Evolutionary conservation across 352 stramenopile species (phyloP), one percentile per base, ranked within the genome.

Genomic region (Achlya hypogyna): DNA sequence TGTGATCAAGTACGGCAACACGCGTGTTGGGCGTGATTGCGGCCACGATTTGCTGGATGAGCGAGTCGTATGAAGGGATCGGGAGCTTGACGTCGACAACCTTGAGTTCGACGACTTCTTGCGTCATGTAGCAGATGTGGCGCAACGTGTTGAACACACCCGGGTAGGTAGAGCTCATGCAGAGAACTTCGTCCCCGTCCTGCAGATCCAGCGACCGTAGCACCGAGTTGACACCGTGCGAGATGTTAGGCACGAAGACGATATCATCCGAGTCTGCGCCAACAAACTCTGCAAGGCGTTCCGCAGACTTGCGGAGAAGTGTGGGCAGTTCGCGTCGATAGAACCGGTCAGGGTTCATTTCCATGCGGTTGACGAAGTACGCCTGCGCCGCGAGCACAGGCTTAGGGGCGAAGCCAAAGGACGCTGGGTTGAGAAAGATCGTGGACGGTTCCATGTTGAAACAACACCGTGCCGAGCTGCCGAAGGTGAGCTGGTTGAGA

Each of bases 21-120:
- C 85, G 80, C n/a, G 85, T 93, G 75, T 91, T 91, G 32, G 82
- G 72, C 42, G 82, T 91, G 62, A 93, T 93, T 12, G 85, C 80
- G 31, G 76, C 75, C 1, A 73, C 75, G n/a, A 93, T 75, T 38
- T 88, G 81, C 40, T 91, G 60, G 52, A 91, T 78, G 29, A 93
- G 69, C 38, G 63, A 71, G 53, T 91, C 82, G 62, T 89, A 89
- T 62, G 74, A 88, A 20, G 76, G 53, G 53, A 93, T 78, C 0
- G 85, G 85, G 22, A 93, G 74, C 60, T 84, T 74, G 0, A 91
- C 74, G 47, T 93, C 82, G 38, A 93, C 85, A 40, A 93, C 85
- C 65, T 91, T 91, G 70, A 93, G 81, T 54, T 91, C 81, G n/a
- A 93, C 85, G 45, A 91, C 89, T 65, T 93, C 85, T 74, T 93